Base-by-base conservation (phyloP, 441 rosid genomes). In the Pelargonium cotyledonis region DNA sequence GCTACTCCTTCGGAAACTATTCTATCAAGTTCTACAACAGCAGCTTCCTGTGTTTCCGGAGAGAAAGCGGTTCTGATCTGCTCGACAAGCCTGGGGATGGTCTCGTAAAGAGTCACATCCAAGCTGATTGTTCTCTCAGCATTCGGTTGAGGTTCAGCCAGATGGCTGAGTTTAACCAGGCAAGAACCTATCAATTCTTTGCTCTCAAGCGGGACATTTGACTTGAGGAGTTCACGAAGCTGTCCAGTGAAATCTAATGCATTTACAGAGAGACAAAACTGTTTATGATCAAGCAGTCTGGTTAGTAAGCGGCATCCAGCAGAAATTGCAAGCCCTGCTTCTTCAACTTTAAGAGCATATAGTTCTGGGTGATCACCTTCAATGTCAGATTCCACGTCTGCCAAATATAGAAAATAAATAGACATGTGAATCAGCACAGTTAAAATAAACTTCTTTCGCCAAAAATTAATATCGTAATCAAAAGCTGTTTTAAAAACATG, bases 121-220 rank as follows among this genome's bases (percentile, higher is more conserved):
- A 79, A 58, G 81, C 76, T 80, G 76, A 90, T 76, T 0, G 89
- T 90, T 70, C 78, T 80, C 72, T 82, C 86, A 5, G 70, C 75
- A 12, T 80, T 75, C 63, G 61, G 61, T 40, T 72, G 65, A 9
- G 78, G 73, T 43, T 86, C 77, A 3, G 79, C 77, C 60, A 70
- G 72, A 43, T 85, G 77, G 67, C 78, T 74, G 74, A 92, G 79
- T 70, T 92, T 89, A 62, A 89, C 85, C 1, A 92, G 88, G 76
- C 88, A 84, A 67, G 92, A 84, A 0, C 96, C 94, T 18, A 92
- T 91, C 89, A 88, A 86, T 63, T 92, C 92, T 78, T 90, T 89
- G 84, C 86, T 71, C 65, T 81, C 81, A 65, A 92, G 80, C 65
- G 95, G 89, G 72, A 86, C 80, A 57, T 75, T 73, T 7, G 98